Percentiles rank a stretch among this genome's conserved stretches.
These are phyloP conservation scores for Sarcocystis neurona DNA, from an alignment of 169 alveolate species.

Conservation along the genomic window DNA sequence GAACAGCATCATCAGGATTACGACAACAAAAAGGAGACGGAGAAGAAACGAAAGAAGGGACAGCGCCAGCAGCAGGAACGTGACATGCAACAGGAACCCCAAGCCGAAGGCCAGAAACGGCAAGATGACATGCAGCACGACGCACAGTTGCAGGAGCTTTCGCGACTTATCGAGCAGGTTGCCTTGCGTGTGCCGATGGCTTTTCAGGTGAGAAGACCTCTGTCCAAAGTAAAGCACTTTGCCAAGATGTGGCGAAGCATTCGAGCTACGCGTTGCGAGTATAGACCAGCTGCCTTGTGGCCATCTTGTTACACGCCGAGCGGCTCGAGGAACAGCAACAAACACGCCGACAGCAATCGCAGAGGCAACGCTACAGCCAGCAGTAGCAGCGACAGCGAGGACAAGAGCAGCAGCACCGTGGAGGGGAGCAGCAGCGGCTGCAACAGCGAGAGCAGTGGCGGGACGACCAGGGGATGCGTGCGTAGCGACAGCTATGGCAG, in stretches of 20 bases:
- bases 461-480: too few relatives aligned
- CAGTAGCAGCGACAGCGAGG: too few relatives aligned
- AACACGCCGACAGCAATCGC: too few relatives aligned
- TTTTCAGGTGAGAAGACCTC: neutral
- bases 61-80: too few relatives aligned
- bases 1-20: neutral
- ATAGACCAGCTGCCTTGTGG: conserved; percentile 16
- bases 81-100: neutral
- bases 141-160: neutral
- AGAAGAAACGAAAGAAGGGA: too few relatives aligned
- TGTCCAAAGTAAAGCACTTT: neutral
- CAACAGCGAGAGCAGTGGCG: too few relatives aligned
- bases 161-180: neutral
- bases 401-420: too few relatives aligned
- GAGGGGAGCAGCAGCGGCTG: too few relatives aligned
- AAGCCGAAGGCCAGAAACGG: neutral
- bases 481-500: too few relatives aligned
- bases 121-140: neutral
- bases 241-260: neutral
- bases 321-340: neutral
- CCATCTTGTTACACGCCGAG: neutral
- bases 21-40: too few relatives aligned
- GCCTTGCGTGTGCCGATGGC: neutral
- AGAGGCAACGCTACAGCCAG: too few relatives aligned
- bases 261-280: conserved; percentile 19